A percentile compares a stretch with the other conserved stretches of the same genome.
Evolutionary conservation across 345 rosid species (phyloP).

Genomic region (Cardamine occulta): DNA sequence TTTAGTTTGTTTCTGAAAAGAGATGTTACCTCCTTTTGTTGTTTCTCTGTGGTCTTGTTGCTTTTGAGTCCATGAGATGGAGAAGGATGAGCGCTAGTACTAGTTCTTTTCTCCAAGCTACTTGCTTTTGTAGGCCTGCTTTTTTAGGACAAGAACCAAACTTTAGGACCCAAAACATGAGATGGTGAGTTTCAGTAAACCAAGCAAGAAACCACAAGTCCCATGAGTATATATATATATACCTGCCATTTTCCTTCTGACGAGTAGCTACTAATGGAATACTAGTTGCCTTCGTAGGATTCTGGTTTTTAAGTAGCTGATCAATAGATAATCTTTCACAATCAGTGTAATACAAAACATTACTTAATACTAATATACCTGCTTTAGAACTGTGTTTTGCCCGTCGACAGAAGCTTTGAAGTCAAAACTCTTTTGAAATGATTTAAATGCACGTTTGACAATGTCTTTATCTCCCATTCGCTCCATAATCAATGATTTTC

Average conservation of each 20-base stretch:
- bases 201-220: conserved; percentile 29
- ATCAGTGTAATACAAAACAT: neutral
- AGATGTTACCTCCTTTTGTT: conserved; percentile 37
- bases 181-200: conserved; percentile 5
- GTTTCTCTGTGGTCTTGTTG: conserved; percentile 26
- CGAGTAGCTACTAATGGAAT: conserved; percentile 47
- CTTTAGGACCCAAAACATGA: conserved; percentile 13
- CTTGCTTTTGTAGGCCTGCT: conserved; percentile 33
- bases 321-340: neutral
- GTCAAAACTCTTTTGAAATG: conserved; percentile 66
- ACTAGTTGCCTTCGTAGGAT: conserved; percentile 48
- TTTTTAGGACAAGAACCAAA: conserved; percentile 14
- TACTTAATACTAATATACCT: conserved; percentile 45
- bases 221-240: conserved; percentile 29
- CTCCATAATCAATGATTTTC: conserved; percentile 83
- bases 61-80: conserved; percentile 28
- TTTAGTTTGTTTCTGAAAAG: conserved; percentile 24
- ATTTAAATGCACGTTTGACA: conserved; percentile 79
- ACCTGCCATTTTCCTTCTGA: conserved; percentile 69
- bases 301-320: conserved; percentile 14
- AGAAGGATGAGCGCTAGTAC: conserved; percentile 18
- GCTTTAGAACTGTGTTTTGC: conserved; percentile 53
- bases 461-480: conserved; percentile 96
- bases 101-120: conserved; percentile 28
- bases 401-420: conserved; percentile 51